Evolutionary conservation across 306 rosid genomes (phyloP), one percentile per base, ranked within the genome.

Genomic region (Cucumis hystrix): DNA sequence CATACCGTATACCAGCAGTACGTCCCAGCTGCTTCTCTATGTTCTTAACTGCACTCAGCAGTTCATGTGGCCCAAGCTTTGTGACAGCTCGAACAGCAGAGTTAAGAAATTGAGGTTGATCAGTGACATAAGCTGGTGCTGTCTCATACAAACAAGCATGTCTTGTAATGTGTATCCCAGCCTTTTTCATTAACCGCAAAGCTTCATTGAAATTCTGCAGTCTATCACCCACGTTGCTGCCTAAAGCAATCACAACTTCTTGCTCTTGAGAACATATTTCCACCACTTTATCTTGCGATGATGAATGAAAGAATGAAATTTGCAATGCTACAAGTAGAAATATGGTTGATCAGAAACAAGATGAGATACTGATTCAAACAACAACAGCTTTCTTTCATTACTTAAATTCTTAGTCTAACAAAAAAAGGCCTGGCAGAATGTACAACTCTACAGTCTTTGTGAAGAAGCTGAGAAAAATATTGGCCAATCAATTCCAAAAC

Each of bases 231-330:
- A 95, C 89, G 81, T 95, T 92, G 83, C 97, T 92, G 66, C 97
- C 97, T 82, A 91, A 85, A 79, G 99, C 97, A 86, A 95, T 89
- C 84, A 87, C 97, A 35, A 89, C 97, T 84, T 95, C 97, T 83
- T 90, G 96, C 80, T 90, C 90, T 59, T 68, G 86, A 75, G 91
- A 78, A 79, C 88, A 89, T 84, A 90, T 84, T 82, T 95, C 91
- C 47, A 86, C 73, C 1, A 79, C 83, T 30, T 77, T 76, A 28
- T 87, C 76, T 47, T 83, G 74, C 11, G 86, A 30, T 14, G 86
- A 30, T 56, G 92, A 80, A 77, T 87, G 93, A 41, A 79, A 37
- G 76, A 80, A 81, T 58, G 90, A 78, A 74, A 79, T 47, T 37
- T 77, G 79, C 16, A 72, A 77, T 64, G 79, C 96, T 91, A 88